Evolutionary conservation across 2,329 filamentous ascomycete species (phyloP), one percentile per base, ranked within the genome.

Genomic region (Chaetomium olivaceum): DNA sequence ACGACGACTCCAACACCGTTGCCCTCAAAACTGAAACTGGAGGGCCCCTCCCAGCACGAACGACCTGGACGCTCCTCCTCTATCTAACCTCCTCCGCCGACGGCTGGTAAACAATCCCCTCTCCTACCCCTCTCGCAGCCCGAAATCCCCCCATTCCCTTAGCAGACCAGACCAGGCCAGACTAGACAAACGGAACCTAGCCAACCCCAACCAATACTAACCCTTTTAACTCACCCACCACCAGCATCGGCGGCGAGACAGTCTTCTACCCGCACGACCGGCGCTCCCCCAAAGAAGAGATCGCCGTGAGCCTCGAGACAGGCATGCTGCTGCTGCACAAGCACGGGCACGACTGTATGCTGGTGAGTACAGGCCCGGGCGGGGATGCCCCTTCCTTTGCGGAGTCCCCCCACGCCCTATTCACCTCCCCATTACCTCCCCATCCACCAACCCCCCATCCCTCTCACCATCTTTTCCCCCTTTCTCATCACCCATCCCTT

Each of bases 41-140:
- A 9, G 68, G 54, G 11, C 70, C 76, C n/a, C 77, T 78, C 12
- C 80, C 81, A 25, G 89, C 85, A 23, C 88, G 84, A 72, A 97
- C 94, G 5, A 97, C 93, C 0, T 97, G 93, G 93, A 97, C 94
- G 0, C 81, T 97, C 5, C 83, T 97, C 0, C 85, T 97, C 43
- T 98, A 97, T 74, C 83, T 97, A 62, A 95, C 91, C 0, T 92
- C 89, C 0, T 82, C 87, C 2, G 79, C 84, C 1, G 91, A 91
- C 7, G 91, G 90, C 4, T 96, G 93, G 68, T 70, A 61, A 12
- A 64, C 50, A 57, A 6, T 43, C 27, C 55, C 21, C 12, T 14
- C 16, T 31, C 27, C 2, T 9, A 54, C 25, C 39, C 36, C 23
- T 8, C 1, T 21, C 39, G 16, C 11, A 21, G 25, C 27, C 25